Conservation (phyloP, 495 filamentous ascomycete species). For the Pseudotulostoma volvatum region DNA sequence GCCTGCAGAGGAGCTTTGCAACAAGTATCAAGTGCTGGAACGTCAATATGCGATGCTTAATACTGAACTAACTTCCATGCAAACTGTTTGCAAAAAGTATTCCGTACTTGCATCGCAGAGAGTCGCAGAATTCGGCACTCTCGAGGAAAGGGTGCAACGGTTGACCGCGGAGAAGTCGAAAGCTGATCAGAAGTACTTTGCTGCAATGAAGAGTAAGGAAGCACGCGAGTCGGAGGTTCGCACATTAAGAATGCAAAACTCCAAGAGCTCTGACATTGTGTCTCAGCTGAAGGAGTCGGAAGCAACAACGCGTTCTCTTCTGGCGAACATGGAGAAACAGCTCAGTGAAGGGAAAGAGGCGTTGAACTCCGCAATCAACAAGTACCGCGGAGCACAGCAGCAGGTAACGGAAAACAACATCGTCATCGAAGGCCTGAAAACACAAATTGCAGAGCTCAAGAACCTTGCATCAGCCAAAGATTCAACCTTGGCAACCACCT, state of each 20-base stretch:
- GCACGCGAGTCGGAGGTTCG: constrained; percentile 60
- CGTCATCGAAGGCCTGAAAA: constrained; percentile 52
- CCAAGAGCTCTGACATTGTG: constrained; percentile 85
- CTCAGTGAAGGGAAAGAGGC: constrained; percentile 62
- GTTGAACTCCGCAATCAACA: constrained; percentile 44
- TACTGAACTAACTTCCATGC: constrained; percentile 72
- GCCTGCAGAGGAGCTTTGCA: constrained; percentile 49
- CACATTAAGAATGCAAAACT: constrained; percentile 60
- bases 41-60: constrained; percentile 69
- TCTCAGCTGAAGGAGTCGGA: constrained; percentile 85
- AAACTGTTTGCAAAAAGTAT: constrained; percentile 73
- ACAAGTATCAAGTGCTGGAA: constrained; percentile 54
- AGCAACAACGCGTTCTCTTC: constrained; percentile 34
- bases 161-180: constrained; percentile 80
- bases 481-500: constrained; percentile 30
- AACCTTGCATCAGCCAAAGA: constrained; percentile 61
- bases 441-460: constrained; percentile 60
- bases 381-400: constrained; percentile 57
- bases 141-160: constrained; percentile 64
- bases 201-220: constrained; percentile 85
- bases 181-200: constrained; percentile 95
- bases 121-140: constrained; percentile 50
- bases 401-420: constrained; percentile 49
- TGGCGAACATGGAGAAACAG: constrained; percentile 84
- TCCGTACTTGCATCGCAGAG: constrained; percentile 72